Conservation (phyloP, 2,329 filamentous ascomycete species). For the Paraphaeosphaeria minitans region DNA sequence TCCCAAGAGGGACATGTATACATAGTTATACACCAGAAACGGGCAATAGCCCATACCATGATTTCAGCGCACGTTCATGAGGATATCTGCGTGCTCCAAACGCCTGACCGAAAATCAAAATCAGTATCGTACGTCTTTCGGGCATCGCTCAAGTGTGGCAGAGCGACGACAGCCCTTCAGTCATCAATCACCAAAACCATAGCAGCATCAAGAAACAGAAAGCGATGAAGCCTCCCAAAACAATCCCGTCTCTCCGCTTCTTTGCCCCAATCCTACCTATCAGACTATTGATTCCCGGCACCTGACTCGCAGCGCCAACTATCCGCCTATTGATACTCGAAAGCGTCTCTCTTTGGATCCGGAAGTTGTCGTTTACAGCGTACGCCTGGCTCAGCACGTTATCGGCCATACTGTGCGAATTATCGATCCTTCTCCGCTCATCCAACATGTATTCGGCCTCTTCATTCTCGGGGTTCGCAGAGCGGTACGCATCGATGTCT, state of each 20-base stretch:
- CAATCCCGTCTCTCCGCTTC: constrained; percentile 92
- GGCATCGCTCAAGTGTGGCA: constrained; percentile 5
- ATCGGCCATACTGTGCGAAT: constrained; percentile 87
- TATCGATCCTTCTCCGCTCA: constrained; percentile 83
- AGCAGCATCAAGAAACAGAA: constrained; percentile 88
- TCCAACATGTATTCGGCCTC: constrained; percentile 98
- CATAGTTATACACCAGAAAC: constrained; percentile 40
- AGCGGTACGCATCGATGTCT: constrained; percentile 88
- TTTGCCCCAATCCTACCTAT: constrained; percentile 93
- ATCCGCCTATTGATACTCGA: constrained; percentile 90
- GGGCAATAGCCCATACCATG: constrained; percentile 12
- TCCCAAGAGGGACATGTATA: constrained; percentile 21
- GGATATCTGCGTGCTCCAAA: constrained; percentile 25
- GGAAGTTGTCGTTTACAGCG: constrained; percentile 91
- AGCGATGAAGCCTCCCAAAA: constrained; percentile 88
- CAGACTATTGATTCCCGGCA: constrained; percentile 89
- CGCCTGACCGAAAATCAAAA: constrained; percentile 24
- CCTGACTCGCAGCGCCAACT: constrained; percentile 83
- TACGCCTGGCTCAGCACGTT: constrained; percentile 93
- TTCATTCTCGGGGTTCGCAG: constrained; percentile 76
- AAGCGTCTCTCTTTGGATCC: constrained; percentile 83
- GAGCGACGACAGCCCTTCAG: background rate
- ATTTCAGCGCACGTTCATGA: constrained; percentile 23
- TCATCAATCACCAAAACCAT: constrained; percentile 51
- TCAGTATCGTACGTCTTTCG: constrained; percentile 31